phyloP scores from a whole-genome alignment of 306 rosid genomes.

The Mucuna pruriens region DNA sequence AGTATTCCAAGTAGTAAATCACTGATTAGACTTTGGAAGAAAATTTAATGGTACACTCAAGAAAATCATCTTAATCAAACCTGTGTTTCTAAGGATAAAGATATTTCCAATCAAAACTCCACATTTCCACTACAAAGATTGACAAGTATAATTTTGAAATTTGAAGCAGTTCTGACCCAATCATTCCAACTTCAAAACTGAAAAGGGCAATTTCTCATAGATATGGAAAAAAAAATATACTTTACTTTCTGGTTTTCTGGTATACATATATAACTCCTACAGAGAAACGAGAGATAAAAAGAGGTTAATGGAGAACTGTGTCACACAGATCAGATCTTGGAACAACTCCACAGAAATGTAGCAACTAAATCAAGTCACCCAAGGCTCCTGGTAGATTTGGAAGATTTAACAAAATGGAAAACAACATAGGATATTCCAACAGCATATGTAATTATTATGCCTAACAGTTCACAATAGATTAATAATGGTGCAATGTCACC shows the following conservation, averaged over 20 bases:
- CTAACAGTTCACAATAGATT: not conserved
- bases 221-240: not conserved
- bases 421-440: not conserved
- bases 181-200: constrained; percentile 7
- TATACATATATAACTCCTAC: not conserved
- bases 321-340: not conserved
- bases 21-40: constrained; percentile 35
- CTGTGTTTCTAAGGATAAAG: constrained; percentile 3
- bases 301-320: not conserved
- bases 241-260: not conserved
- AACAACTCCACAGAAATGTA: constrained; percentile 4
- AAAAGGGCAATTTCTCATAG: constrained; percentile 14
- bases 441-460: not conserved
- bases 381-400: constrained; percentile 10
- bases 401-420: not conserved
- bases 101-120: constrained; percentile 2
- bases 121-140: constrained; percentile 20
- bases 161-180: not conserved
- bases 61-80: constrained; percentile 34
- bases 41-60: constrained; percentile 30
- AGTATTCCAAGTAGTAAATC: constrained; percentile 41
- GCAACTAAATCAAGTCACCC: constrained; percentile 8
- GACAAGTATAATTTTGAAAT: not conserved
- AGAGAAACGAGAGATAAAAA: not conserved
- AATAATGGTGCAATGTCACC: not conserved